These are phyloP conservation scores for Medicago lupulina DNA, from an alignment of 306 rosid species.

Conservation along the genomic window DNA sequence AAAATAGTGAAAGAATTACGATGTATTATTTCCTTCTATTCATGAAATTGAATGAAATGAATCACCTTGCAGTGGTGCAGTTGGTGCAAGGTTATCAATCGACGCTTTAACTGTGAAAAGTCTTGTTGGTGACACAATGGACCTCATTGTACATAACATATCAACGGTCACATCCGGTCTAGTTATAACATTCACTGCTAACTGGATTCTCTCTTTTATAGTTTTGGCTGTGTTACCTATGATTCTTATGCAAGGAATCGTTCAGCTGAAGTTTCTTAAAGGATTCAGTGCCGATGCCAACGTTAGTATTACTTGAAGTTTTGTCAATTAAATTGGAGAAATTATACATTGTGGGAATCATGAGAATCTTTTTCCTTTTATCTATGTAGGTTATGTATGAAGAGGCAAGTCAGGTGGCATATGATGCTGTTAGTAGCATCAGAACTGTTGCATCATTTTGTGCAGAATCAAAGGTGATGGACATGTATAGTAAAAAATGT, in stretches of 20 bases:
- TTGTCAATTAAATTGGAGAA: background rate
- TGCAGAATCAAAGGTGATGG: constrained; percentile 85
- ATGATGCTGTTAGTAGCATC: constrained; percentile 89
- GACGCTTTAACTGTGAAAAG: constrained; percentile 76
- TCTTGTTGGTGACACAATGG: constrained; percentile 86
- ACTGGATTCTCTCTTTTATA: constrained; percentile 73
- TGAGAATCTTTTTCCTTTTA: constrained; percentile 14
- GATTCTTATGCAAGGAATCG: constrained; percentile 57
- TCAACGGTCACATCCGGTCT: constrained; percentile 65
- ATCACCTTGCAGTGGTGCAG: constrained; percentile 64
- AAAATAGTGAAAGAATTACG: background rate
- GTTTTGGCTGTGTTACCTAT: constrained; percentile 69
- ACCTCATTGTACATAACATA: constrained; percentile 68
- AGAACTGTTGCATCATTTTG: constrained; percentile 95
- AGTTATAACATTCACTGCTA: constrained; percentile 77
- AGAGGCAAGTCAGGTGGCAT: too few species aligned
- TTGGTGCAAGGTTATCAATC: constrained; percentile 85
- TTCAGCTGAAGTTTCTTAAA: constrained; percentile 62
- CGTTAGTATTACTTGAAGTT: constrained; percentile 48
- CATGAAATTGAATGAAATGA: constrained; percentile 19
- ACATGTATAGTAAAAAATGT: constrained; percentile 66
- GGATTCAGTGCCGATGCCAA: constrained; percentile 93
- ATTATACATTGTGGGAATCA: background rate
- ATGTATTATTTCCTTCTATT: too few species aligned
- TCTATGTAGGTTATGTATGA: constrained; percentile 74